Conservation (phyloP, 2,329 filamentous ascomycete species). For the Aureobasidium sp. region DNA sequence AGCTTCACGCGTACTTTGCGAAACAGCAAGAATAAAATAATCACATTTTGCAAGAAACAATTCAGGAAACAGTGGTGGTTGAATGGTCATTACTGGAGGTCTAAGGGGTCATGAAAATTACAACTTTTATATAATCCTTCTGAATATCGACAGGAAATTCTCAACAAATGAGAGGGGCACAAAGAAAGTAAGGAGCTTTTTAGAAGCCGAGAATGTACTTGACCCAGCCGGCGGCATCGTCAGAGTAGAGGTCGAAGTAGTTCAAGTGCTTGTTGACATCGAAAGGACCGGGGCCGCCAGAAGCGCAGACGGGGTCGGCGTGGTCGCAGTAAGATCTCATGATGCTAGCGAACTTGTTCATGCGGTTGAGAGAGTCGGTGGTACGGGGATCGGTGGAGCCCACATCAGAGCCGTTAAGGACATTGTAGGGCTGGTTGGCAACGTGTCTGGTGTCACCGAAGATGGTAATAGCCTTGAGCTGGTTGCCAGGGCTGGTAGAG, state of each 20-base stretch:
- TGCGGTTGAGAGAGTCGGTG: constrained; percentile 11
- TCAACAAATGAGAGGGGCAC: background rate
- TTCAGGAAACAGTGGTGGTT: background rate
- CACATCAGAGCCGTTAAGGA: constrained; percentile 17
- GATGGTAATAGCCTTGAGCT: constrained; percentile 18
- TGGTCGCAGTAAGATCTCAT: constrained; percentile 29
- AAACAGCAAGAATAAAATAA: background rate
- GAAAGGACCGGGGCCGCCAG: constrained; percentile 21
- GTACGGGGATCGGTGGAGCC: constrained; percentile 24
- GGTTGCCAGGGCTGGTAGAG: constrained; percentile 12
- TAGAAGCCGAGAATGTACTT: constrained; percentile 10
- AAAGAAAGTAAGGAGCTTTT: background rate
- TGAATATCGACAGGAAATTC: background rate
- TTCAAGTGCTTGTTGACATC: constrained; percentile 27
- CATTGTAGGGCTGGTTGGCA: constrained; percentile 22
- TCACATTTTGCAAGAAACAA: background rate
- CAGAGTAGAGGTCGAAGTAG: constrained; percentile 29
- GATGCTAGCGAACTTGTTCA: constrained; percentile 13
- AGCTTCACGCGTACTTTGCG: background rate
- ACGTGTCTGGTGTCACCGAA: constrained; percentile 25
- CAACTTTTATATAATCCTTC: background rate
- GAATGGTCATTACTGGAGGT: background rate
- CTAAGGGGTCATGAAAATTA: background rate
- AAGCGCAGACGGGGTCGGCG: constrained; percentile 27
- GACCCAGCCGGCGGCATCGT: constrained; percentile 21